A percentile compares a stretch with the other conserved stretches of the same genome.
phyloP scores from a whole-genome alignment of 257 asterid genomes.

The Perilla frutescens region DNA sequence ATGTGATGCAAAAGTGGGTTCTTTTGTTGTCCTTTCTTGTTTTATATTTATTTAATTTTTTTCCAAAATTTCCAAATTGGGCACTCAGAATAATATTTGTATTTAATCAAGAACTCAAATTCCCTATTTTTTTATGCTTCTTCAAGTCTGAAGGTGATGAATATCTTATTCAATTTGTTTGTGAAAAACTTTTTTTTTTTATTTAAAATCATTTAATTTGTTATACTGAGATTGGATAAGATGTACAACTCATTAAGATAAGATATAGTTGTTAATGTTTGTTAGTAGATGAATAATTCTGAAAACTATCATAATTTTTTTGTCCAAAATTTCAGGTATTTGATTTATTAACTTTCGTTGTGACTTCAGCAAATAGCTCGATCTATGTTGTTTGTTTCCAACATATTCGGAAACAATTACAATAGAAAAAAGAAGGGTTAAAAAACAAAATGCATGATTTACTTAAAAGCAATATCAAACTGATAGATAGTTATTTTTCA shows the following conservation, averaged over 20 bases:
- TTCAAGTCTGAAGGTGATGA: neutral
- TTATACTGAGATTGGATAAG: too few relatives aligned
- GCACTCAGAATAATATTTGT: conserved; percentile 18
- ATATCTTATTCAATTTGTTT: neutral
- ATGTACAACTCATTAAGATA: too few relatives aligned
- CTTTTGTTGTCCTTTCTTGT: neutral
- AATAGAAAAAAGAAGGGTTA: too few relatives aligned
- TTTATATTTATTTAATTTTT: neutral
- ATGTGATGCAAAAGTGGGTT: conserved; percentile 5
- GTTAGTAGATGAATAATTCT: too few relatives aligned
- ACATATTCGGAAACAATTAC: neutral
- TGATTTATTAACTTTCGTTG: too few relatives aligned
- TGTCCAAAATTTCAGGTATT: neutral
- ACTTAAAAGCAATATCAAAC: too few relatives aligned
- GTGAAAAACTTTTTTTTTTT: too few relatives aligned
- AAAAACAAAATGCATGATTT: too few relatives aligned
- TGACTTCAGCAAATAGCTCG: too few relatives aligned
- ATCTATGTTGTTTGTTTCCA: neutral
- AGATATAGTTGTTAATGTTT: conserved; percentile 12
- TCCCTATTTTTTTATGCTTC: neutral
- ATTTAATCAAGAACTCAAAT: neutral
- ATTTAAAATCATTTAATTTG: conserved; percentile 16
- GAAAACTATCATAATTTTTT: too few relatives aligned
- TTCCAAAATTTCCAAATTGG: neutral
- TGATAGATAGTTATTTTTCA: neutral